Conservation (phyloP, 176 grass and related monocot genomes). For the Rhynchospora breviuscula region DNA sequence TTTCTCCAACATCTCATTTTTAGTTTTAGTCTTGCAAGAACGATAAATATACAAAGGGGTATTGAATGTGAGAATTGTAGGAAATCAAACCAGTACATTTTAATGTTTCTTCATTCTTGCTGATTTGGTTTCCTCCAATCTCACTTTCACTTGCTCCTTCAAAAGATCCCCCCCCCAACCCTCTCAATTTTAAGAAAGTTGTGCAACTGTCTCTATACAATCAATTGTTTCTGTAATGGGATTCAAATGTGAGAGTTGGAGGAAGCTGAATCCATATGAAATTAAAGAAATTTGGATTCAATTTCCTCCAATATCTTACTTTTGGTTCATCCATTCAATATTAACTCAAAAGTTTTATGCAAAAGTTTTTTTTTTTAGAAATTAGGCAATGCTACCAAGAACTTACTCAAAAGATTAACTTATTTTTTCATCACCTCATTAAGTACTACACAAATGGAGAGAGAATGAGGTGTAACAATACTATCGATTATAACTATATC, state of each 20-base stretch:
- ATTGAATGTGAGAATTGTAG: conserved; percentile 20
- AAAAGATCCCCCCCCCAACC: too few species aligned
- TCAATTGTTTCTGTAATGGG: neutral
- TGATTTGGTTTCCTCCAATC: conserved; percentile 19
- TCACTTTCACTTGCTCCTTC: neutral
- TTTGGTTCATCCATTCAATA: neutral
- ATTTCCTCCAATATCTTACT: neutral
- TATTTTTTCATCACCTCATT: neutral
- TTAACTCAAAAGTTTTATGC: neutral
- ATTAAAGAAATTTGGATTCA: neutral
- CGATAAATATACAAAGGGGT: neutral
- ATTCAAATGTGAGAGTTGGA: conserved; percentile 9
- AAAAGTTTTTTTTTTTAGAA: neutral
- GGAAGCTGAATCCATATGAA: neutral
- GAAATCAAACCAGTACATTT: neutral
- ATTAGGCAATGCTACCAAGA: neutral
- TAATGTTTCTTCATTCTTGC: neutral
- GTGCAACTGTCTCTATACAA: neutral
- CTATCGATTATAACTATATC: neutral
- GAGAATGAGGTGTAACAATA: neutral
- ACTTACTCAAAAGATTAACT: neutral
- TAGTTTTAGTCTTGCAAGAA: neutral
- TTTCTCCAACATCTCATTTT: conserved; percentile 19
- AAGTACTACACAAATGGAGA: neutral
- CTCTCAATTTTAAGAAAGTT: neutral